These are phyloP conservation scores for Colletotrichum musicola DNA, from an alignment of 2,329 filamentous ascomycete genomes.

Conservation along the genomic window DNA sequence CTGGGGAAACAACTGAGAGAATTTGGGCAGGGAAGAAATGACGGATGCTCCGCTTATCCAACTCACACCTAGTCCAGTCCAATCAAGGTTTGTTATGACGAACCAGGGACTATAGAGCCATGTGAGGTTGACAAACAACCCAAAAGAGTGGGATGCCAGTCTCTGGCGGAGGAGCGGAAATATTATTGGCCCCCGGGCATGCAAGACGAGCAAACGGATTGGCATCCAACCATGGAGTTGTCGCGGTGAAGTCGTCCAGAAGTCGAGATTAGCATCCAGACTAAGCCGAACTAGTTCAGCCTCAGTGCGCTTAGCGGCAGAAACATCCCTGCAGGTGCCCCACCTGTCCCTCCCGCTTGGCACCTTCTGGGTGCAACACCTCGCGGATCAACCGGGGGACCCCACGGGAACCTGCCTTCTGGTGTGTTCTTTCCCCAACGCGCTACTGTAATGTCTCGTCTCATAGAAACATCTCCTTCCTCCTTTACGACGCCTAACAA, in stretches of 20 bases:
- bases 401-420: background rate
- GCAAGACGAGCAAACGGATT: constrained; percentile 29
- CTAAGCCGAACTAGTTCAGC: constrained; percentile 32
- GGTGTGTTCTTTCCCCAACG: background rate
- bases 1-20: background rate
- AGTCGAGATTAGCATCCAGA: constrained; percentile 37
- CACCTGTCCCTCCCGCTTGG: background rate
- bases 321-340: background rate
- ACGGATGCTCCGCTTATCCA: background rate
- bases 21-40: background rate
- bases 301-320: constrained; percentile 14
- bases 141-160: background rate
- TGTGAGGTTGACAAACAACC: constrained; percentile 20
- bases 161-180: background rate
- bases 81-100: background rate
- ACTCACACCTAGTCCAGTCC: background rate
- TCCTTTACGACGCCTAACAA: background rate
- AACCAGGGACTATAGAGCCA: background rate
- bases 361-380: background rate
- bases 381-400: background rate
- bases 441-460: background rate
- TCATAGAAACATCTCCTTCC: no score
- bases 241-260: constrained; percentile 16
- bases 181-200: constrained; percentile 32
- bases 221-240: background rate